Conservation (phyloP, 2,329 filamentous ascomycete genomes). For the Aureobasidium sp. region DNA sequence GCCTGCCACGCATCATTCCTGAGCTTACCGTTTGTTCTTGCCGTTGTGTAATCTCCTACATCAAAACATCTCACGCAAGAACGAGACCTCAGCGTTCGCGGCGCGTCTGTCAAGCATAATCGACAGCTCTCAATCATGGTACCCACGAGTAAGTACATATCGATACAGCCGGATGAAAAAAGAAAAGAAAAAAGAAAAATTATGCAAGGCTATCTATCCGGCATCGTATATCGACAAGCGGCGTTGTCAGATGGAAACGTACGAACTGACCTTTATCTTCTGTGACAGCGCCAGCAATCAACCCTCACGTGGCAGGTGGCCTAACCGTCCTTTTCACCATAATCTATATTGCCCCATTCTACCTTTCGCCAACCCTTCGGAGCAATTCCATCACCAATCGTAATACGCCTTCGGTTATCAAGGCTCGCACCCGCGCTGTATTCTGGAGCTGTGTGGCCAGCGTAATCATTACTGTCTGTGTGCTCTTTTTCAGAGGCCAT, state of each 20-base stretch:
- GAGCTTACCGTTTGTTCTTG: not conserved
- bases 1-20: conserved; percentile 8
- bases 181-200: not conserved
- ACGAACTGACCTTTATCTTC: conserved; percentile 1
- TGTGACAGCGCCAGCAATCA: not conserved
- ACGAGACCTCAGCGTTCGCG: not conserved
- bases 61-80: conserved; percentile 7
- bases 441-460: conserved; percentile 64
- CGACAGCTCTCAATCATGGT: not conserved
- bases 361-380: conserved; percentile 69
- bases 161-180: not conserved
- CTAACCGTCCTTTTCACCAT: conserved; percentile 62
- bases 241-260: not conserved
- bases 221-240: conserved; percentile 9
- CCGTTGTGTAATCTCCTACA: conserved; percentile 10
- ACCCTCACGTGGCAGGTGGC: conserved; percentile 5
- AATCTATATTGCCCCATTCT: conserved; percentile 85
- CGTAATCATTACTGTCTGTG: conserved; percentile 56
- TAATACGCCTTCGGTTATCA: conserved; percentile 84
- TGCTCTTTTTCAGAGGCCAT: conserved; percentile 39
- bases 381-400: conserved; percentile 71
- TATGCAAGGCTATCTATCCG: not conserved
- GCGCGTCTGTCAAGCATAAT: not conserved
- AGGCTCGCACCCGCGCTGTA: conserved; percentile 73
- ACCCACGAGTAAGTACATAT: conserved; percentile 9